Percentiles rank a stretch among this genome's conserved stretches.
Conservation (phyloP, 2,329 filamentous ascomycete genomes). For the Ophiostoma populinum region DNA sequence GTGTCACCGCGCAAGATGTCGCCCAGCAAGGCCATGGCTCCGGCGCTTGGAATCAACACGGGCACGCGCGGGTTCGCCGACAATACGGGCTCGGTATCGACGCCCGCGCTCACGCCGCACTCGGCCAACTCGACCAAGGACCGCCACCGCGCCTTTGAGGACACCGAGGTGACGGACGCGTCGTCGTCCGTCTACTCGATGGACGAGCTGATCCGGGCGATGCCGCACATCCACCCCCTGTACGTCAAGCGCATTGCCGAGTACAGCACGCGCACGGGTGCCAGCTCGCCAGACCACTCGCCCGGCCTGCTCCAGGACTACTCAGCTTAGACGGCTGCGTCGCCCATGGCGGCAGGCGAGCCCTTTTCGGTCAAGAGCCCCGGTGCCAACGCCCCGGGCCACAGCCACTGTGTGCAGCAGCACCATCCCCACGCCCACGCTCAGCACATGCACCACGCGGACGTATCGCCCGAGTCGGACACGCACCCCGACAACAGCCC, state of each 20-base stretch:
- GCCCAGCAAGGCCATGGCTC: not conserved
- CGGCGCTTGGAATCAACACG: no score
- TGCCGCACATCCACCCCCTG: constrained; percentile 14
- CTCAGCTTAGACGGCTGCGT: constrained; percentile 9
- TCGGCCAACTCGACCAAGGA: not conserved
- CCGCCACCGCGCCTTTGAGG: not conserved
- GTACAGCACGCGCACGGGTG: constrained; percentile 3
- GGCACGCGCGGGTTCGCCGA: no score
- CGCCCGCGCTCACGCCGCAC: no score
- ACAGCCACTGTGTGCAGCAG: not conserved
- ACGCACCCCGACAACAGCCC: not conserved
- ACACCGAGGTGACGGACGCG: constrained; percentile 9
- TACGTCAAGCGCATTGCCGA: constrained; percentile 11
- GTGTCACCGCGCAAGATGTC: not conserved
- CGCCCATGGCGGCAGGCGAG: constrained; percentile 5
- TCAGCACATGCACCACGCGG: no score
- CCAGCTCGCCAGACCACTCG: not conserved
- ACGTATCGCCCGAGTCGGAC: no score
- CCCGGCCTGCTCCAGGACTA: constrained; percentile 10
- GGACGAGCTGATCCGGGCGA: constrained; percentile 12
- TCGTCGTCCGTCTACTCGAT: constrained; percentile 19
- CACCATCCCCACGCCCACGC: not conserved
- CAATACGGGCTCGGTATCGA: no score
- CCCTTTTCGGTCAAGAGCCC: not conserved
- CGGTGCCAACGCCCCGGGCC: no score